Evolutionary conservation across 805 yeast species (phyloP).

Genomic region (Cyberlindnera meyerae): DNA sequence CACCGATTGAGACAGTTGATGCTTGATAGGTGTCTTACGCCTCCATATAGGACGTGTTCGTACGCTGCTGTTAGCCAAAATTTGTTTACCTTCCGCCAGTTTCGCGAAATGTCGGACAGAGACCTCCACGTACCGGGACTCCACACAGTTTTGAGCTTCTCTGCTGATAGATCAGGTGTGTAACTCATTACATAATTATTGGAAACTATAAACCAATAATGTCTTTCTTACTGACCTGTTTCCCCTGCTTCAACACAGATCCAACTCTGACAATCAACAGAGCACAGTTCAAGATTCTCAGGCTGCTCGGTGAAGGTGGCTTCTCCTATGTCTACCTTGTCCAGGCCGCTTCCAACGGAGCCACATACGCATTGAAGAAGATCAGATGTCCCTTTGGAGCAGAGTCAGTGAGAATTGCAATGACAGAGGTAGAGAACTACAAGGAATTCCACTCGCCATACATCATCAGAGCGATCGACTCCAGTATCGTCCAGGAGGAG

Average conservation of each 20-base stretch:
- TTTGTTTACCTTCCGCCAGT: no score
- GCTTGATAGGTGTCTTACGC: no score
- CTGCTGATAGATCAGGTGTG: no score
- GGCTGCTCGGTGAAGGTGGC: conserved; percentile 87
- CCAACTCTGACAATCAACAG: conserved; percentile 63
- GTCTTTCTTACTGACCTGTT: conserved; percentile 13
- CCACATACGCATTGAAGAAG: conserved; percentile 72
- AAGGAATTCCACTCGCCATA: conserved; percentile 64
- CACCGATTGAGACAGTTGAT: no score
- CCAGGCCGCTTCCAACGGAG: conserved; percentile 39
- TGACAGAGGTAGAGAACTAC: conserved; percentile 74
- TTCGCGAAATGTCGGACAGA: no score
- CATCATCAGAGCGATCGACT: conserved; percentile 66
- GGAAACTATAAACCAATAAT: no score
- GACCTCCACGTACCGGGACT: no score
- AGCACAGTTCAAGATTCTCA: conserved; percentile 54
- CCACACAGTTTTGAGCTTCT: no score
- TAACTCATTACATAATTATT: no score
- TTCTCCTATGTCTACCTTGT: conserved; percentile 84
- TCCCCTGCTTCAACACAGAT: conserved; percentile 29
- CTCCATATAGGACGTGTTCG: no score
- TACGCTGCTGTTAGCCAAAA: no score
- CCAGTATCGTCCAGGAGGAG: conserved; percentile 61
- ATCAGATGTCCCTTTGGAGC: conserved; percentile 85
- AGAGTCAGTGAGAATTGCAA: conserved; percentile 65